A percentile compares a stretch with the other conserved stretches of the same genome.
These are phyloP conservation scores for Pseudoturritis turrita DNA, from an alignment of 345 rosid species.

Conservation along the genomic window DNA sequence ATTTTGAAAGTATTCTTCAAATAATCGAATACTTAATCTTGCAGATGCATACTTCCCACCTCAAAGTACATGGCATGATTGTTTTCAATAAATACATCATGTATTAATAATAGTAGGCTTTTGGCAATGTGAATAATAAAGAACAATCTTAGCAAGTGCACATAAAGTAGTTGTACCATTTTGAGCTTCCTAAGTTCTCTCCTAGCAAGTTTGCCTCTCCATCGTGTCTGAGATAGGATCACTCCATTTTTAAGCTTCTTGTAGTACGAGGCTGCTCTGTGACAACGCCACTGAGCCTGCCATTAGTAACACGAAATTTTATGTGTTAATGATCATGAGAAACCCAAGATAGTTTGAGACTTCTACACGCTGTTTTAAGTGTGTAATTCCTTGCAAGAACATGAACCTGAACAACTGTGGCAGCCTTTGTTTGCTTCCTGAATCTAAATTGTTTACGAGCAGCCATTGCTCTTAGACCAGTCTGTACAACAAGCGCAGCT, in stretches of 20 bases:
- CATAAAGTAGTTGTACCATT: constrained; percentile 42
- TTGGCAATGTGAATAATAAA: background rate
- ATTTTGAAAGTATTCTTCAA: background rate
- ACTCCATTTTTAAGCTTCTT: constrained; percentile 60
- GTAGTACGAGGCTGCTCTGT: constrained; percentile 47
- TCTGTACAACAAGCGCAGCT: constrained; percentile 53
- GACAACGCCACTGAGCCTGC: constrained; percentile 72
- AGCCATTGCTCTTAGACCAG: constrained; percentile 63
- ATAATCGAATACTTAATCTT: background rate
- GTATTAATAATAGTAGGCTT: background rate
- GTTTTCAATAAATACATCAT: background rate
- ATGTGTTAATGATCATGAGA: constrained; percentile 1
- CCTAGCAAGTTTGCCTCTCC: constrained; percentile 72
- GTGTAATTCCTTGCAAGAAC: background rate
- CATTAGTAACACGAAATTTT: background rate
- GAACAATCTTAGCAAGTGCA: background rate
- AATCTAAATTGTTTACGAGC: constrained; percentile 63
- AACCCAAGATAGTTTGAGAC: background rate
- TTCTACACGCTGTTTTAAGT: background rate
- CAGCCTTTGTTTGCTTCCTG: constrained; percentile 60
- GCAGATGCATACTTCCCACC: background rate
- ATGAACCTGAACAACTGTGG: constrained; percentile 58
- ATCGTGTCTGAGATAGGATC: constrained; percentile 59
- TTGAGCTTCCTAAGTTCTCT: constrained; percentile 71
- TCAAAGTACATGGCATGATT: background rate